Evolutionary conservation across 2,329 filamentous ascomycete species (phyloP), one percentile per base, ranked within the genome.

Genomic region (Pseudocercospora cruenta): DNA sequence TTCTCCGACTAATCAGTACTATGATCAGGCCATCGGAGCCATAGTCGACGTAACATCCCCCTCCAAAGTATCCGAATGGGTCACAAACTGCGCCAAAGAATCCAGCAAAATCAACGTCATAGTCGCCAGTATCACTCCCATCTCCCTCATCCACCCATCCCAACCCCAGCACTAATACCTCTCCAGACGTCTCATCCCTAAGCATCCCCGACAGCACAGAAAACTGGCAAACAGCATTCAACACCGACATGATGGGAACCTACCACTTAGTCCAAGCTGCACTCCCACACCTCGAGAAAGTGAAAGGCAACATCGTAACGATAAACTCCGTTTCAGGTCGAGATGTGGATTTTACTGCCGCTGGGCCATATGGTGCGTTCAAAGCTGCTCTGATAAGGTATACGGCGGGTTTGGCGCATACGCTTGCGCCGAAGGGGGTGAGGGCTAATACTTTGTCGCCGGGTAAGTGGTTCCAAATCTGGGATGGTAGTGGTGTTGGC

Each of bases 311-410:
- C 66, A 73, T 80, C 39, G 68, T 80, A 22, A 73, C 72, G 43
- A 79, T 80, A 57, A 71, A 74, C 5, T 78, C 76, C 24, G 78
- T 80, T 10, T 75, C 73, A 2, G 77, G 77, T 6, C 72, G 77
- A 12, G 76, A 79, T 57, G 64, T 80, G 21, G 79, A 80, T 60
- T 79, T 79, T 66, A 78, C 76, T 2, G 74, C 75, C 2, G 76
- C 78, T 0, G 72, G 74, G 2, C 78, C 79, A 1, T 80, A 80
- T 65, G 78, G 78, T 3, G 66, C 77, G 7, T 71, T 78, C 68
- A 79, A 72, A 55, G 77, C 78, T 3, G 77, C 77, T 1, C 54
- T 80, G 36, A 72, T 78, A 36, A 77, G 79, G 62, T 80, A 80
- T 62, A 78, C 73, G 19, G 72, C 76, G 1, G 73, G 75, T 60